A percentile compares a stretch with the other conserved stretches of the same genome.
Conservation (phyloP, 177 flowering plant species). For the Tripterygium wilfordii region DNA sequence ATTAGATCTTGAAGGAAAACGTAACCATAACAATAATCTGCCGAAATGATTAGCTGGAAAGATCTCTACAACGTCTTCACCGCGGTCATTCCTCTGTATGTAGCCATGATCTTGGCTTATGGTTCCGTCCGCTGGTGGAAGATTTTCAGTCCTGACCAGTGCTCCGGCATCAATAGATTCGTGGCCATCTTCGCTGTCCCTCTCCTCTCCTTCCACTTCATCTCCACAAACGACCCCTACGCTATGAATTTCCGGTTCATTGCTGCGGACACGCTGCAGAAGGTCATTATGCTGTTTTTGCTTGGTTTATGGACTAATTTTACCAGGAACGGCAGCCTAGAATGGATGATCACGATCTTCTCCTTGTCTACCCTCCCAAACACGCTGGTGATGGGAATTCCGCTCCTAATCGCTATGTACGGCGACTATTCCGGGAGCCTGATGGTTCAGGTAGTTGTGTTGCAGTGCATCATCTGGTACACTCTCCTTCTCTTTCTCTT, state of each 20-base stretch:
- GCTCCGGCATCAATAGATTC: slow-evolving; percentile 95
- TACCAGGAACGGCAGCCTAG: slow-evolving; percentile 52
- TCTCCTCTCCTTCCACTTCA: slow-evolving; percentile 86
- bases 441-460: slow-evolving; percentile 89
- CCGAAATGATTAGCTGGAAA: slow-evolving; percentile 72
- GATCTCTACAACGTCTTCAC: slow-evolving; percentile 79
- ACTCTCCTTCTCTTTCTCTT: slow-evolving; percentile 82
- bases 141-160: slow-evolving; percentile 87
- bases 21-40: too few relatives aligned
- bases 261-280: slow-evolving; percentile 92
- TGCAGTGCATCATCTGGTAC: slow-evolving; percentile 97
- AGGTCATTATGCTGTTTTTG: slow-evolving; percentile 60
- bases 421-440: slow-evolving; percentile 53
- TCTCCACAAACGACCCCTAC: slow-evolving; percentile 73
- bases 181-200: slow-evolving; percentile 96
- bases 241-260: slow-evolving; percentile 80
- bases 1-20: too few relatives aligned
- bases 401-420: slow-evolving; percentile 84
- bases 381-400: slow-evolving; percentile 94
- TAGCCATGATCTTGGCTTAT: slow-evolving; percentile 91
- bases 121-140: slow-evolving; percentile 97
- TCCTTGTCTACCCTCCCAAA: slow-evolving; percentile 87
- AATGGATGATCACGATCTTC: slow-evolving; percentile 88
- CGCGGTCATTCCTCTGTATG: slow-evolving; percentile 86
- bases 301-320: slow-evolving; percentile 60